Base-by-base conservation (phyloP, 1,284 basidiomycete species). In the Trametes hirsuta region DNA sequence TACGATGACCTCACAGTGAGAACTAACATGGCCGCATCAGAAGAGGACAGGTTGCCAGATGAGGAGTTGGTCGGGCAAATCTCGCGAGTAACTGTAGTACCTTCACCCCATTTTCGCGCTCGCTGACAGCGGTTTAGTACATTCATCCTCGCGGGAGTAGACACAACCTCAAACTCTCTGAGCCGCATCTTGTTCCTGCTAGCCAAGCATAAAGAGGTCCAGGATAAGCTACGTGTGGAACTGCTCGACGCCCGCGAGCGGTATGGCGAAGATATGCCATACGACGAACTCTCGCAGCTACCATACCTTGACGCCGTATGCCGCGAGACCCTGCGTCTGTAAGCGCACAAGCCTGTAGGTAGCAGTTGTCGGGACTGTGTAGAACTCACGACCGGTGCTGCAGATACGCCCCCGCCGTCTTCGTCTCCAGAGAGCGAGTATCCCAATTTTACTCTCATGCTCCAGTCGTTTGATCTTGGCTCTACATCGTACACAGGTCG, bases 271-370 rank as follows among this genome's bases (percentile, higher is more conserved):
- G 21, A 47, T 11, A 24, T 62, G 0, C 34, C 47, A 1, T 72
- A 75, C 55, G 74, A 76, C 55, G 62, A 62, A 6, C 64, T 76
- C 18, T 68, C 68, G 44, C 57, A 61, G 8, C 67, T 76, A 15
- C 74, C 75, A 0, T 73, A 69, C 58, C 68, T 76, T 10, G 75
- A 76, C 48, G 74, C 71, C 4, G 67, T 76, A n/a, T 74, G 73
- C 54, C 66, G 72, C 12, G 75, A 76, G 55, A 74, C 73, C 0
- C 63, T 76, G 14, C 67, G 75, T 10, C 54, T 72, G 70, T 69
- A 50, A 47, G 56, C 61, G 41, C 18, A 30, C 4, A 30, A 30
- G 30, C 4, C 8, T 30, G 5, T 1, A 30, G 4, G 30, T 30
- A 4, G 30, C 9, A 8, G 8, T 30, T 30, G 5, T 30, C 30